These are phyloP conservation scores for Aureobasidium sp. DNA, from an alignment of 2,329 filamentous ascomycete species.

Conservation along the genomic window DNA sequence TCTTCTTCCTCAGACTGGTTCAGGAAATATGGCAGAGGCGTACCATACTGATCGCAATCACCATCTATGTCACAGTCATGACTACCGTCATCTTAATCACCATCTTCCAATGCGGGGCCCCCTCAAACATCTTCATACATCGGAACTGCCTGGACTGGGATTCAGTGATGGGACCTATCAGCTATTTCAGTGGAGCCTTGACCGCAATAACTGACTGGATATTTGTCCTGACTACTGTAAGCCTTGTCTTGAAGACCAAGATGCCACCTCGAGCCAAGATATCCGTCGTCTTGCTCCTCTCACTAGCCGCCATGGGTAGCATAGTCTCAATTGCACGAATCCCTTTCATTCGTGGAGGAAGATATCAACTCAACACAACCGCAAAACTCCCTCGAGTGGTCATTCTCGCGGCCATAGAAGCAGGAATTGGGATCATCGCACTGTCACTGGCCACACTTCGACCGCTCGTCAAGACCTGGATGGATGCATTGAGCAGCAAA, in stretches of 20 bases:
- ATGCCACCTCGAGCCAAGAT: conserved; percentile 34
- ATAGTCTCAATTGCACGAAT: conserved; percentile 21
- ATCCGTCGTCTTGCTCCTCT: conserved; percentile 33
- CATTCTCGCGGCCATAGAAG: conserved; percentile 25
- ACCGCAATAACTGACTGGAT: conserved; percentile 30
- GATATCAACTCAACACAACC: conserved; percentile 17
- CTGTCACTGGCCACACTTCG: conserved; percentile 13
- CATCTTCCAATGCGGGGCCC: conserved; percentile 15
- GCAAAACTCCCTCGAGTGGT: conserved; percentile 20
- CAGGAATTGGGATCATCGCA: conserved; percentile 23
- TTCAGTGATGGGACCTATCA: conserved; percentile 14
- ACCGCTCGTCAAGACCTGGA: conserved; percentile 15
- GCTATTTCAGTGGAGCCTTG: conserved; percentile 22
- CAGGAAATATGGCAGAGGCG: conserved; percentile 29
- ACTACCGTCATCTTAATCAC: conserved; percentile 17
- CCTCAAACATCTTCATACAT: conserved; percentile 7
- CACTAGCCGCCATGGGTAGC: conserved; percentile 26
- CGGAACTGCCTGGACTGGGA: conserved; percentile 11
- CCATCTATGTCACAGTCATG: conserved; percentile 13
- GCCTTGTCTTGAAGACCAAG: conserved; percentile 32
- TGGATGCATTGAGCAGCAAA: conserved; percentile 4
- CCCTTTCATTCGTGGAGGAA: conserved; percentile 17
- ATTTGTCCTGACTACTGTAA: conserved; percentile 31
- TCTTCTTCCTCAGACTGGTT: conserved; percentile 38
- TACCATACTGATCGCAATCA: conserved; percentile 19